Evolutionary conservation across 805 yeast species (phyloP), one percentile per base, ranked within the genome.

Genomic region (Metschnikowia continentalis): DNA sequence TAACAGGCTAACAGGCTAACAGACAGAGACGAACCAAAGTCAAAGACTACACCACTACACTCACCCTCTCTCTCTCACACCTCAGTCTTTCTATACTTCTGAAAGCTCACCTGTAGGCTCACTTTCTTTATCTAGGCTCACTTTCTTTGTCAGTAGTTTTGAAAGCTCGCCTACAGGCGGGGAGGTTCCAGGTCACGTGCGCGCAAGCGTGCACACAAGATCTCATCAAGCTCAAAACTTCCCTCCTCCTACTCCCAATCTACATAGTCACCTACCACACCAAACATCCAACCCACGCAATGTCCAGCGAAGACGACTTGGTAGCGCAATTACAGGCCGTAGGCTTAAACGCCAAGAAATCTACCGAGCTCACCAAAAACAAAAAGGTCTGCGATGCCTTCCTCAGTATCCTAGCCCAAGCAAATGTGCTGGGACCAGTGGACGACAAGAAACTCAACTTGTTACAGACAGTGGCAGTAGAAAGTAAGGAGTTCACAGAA

Each of bases 361-460:
- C 88, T 53, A 80, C 82, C 46, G 98, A 94, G 64, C 84, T 90
- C 51, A 68, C 82, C 50, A 92, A 90, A 68, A 92, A 94, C 73
- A 83, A 84, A 65, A 91, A 91, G 68, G 95, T 91, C 38, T 80
- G 92, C 15, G 73, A 74, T 38, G 81, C 96, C 1, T 76, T 94
- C 47, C 77, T 75, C 32, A 79, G 79, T 35, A 78, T 90, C 52
- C 74, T 87, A 49, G 61, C 64, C 22, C 81, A 80, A 48, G 72
- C 78, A 20, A 46, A 61, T 23, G 44, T 56, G 22, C 56, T 51
- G 26, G 61, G 61, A 35, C 62, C 71, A 32, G 66, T 81, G 57
- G 86, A 83, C 54, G 87, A 84, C 59, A 70, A 83, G 53, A 77
- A 77, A 54, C 77, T 84, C 57, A 76, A 86, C 3, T 75, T 88